Conservation (phyloP, 441 rosid species). For the Hura crepitans region DNA sequence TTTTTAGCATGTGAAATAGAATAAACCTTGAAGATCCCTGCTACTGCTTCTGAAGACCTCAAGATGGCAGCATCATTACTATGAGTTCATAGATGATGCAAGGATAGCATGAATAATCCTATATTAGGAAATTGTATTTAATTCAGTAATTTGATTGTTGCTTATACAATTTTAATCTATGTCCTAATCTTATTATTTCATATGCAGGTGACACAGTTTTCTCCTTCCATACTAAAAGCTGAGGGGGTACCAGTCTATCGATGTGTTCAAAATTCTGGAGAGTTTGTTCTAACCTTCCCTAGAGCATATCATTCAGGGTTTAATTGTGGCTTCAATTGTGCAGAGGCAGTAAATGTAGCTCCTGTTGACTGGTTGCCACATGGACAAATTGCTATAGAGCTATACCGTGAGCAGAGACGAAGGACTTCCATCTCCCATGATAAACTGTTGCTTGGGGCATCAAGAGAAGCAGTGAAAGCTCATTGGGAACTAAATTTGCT, state of each 20-base stretch:
- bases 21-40: background rate
- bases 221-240: constrained; percentile 82
- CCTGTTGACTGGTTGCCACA: constrained; percentile 99
- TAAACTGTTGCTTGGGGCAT: constrained; percentile 94
- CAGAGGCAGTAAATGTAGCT: constrained; percentile 99
- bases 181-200: constrained; percentile 18
- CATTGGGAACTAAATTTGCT: constrained; percentile 92
- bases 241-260: constrained; percentile 94
- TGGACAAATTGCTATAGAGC: constrained; percentile 90
- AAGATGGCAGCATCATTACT: background rate
- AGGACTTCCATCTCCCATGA: constrained; percentile 98
- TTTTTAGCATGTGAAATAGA: background rate
- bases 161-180: background rate
- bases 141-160: background rate
- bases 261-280: constrained; percentile 89
- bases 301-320: constrained; percentile 99
- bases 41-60: background rate
- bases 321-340: constrained; percentile 95
- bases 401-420: constrained; percentile 84
- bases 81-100: background rate
- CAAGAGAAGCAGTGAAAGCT: constrained; percentile 98
- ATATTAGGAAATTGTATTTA: background rate
- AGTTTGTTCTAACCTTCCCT: constrained; percentile 95
- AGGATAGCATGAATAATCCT: constrained; percentile 9
- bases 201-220: constrained; percentile 94